phyloP scores from a whole-genome alignment of 768 basidiomycete species.

The Pholiota conissans region DNA sequence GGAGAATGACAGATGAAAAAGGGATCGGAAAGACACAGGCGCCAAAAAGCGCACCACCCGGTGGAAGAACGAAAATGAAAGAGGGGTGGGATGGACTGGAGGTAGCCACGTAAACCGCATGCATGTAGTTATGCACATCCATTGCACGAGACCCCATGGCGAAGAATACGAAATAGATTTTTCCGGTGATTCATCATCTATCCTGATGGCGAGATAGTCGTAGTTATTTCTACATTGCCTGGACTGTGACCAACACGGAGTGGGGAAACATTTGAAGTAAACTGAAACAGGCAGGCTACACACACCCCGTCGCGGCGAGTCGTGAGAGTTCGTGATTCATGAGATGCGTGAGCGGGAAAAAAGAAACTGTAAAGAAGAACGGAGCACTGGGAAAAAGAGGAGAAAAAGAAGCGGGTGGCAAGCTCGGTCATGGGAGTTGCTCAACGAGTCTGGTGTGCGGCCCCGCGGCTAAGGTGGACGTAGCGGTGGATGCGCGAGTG shows the following conservation, averaged over 20 bases:
- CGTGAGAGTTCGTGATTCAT: background rate
- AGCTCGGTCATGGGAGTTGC: background rate
- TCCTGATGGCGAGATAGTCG: too few relatives aligned
- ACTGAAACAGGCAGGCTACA: background rate
- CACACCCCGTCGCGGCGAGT: background rate
- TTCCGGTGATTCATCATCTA: too few relatives aligned
- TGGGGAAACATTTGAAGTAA: background rate
- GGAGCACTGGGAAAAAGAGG: background rate
- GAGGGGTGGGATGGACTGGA: too few relatives aligned
- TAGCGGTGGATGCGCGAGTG: background rate
- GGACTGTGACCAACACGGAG: too few relatives aligned
- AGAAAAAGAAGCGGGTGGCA: conserved; percentile 5
- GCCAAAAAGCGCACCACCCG: too few relatives aligned
- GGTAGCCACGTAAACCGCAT: background rate
- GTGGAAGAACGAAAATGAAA: background rate
- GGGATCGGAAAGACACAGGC: background rate
- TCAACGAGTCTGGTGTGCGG: background rate
- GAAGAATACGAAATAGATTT: background rate
- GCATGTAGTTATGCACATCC: background rate
- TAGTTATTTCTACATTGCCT: too few relatives aligned
- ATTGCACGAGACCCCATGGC: background rate
- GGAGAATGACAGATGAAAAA: background rate
- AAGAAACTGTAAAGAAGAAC: background rate
- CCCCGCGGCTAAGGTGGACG: background rate
- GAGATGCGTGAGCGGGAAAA: background rate